Conservation (phyloP, 148 eudicot genomes). For the Silene uniflora region DNA sequence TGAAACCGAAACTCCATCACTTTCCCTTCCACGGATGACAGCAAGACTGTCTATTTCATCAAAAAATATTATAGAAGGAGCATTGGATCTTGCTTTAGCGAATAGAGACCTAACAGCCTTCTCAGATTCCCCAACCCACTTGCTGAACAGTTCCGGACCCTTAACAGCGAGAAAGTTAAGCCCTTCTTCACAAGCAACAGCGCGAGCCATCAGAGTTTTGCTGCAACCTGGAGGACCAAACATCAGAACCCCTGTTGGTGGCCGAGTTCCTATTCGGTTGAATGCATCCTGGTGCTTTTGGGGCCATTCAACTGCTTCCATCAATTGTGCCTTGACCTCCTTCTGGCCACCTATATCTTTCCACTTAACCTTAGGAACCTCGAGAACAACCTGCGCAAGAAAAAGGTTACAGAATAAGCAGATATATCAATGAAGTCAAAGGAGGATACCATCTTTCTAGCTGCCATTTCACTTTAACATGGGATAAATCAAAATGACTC, state of each 20-base stretch:
- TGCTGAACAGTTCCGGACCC: constrained; percentile 96
- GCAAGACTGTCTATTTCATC: constrained; percentile 99
- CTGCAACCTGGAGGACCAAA: constrained; percentile 99
- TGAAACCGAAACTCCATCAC: constrained; percentile 85
- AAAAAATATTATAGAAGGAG: constrained; percentile 90
- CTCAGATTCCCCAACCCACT: constrained; percentile 99
- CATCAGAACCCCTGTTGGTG: constrained; percentile 86
- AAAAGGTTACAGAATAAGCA: constrained; percentile 7
- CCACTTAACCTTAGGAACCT: constrained; percentile 89
- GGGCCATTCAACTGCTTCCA: constrained; percentile 97
- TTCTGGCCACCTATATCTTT: constrained; percentile 94
- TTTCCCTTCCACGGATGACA: constrained; percentile 76
- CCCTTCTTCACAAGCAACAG: constrained; percentile 92
- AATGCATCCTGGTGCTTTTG: constrained; percentile 85
- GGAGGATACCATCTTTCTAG: no score
- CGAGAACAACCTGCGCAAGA: constrained; percentile 62
- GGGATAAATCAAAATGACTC: no score
- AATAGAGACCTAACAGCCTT: constrained; percentile 85
- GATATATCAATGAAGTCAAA: not conserved
- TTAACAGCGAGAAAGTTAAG: constrained; percentile 92
- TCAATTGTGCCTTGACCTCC: constrained; percentile 82
- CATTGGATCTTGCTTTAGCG: constrained; percentile 91
- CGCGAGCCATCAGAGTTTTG: constrained; percentile 97
- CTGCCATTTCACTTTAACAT: no score
- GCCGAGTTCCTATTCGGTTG: constrained; percentile 72